Percentiles rank a stretch among this genome's conserved stretches.
phyloP scores from a whole-genome alignment of 192 early-diverging fungal species.

The Funneliformis geosporum region DNA sequence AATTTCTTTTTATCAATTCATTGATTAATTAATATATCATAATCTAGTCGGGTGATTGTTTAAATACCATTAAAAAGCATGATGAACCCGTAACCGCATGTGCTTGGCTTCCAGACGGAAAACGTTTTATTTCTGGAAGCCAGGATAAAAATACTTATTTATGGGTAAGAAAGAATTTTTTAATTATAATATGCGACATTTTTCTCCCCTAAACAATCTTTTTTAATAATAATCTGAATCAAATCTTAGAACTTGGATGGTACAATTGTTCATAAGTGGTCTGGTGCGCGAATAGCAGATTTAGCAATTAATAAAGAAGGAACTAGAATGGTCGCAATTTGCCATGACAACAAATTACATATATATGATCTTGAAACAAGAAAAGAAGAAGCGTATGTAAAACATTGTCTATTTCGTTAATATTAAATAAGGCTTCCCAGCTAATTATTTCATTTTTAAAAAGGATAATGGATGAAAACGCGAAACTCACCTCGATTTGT shows the following conservation, averaged over 20 bases:
- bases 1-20: neutral
- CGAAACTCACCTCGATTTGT: conserved; percentile 42
- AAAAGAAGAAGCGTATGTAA: conserved; percentile 30
- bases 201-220: neutral
- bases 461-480: conserved; percentile 45
- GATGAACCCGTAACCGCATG: conserved; percentile 79
- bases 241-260: conserved; percentile 51
- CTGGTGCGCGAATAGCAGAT: conserved; percentile 61
- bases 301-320: conserved; percentile 65
- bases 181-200: conserved; percentile 32
- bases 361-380: conserved; percentile 27
- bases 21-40: neutral
- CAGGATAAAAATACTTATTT: conserved; percentile 75
- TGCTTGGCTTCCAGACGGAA: conserved; percentile 84
- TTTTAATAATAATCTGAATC: too few species aligned
- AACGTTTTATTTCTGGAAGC: conserved; percentile 83
- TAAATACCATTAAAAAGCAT: conserved; percentile 67
- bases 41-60: conserved; percentile 60
- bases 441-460: neutral
- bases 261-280: conserved; percentile 61
- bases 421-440: neutral
- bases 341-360: conserved; percentile 57
- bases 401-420: neutral
- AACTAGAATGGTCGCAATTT: conserved; percentile 60
- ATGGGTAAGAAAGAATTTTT: conserved; percentile 56